Evolutionary conservation across 2,329 filamentous ascomycete genomes (phyloP).

Genomic region (Paracoccidioides brasiliensis): DNA sequence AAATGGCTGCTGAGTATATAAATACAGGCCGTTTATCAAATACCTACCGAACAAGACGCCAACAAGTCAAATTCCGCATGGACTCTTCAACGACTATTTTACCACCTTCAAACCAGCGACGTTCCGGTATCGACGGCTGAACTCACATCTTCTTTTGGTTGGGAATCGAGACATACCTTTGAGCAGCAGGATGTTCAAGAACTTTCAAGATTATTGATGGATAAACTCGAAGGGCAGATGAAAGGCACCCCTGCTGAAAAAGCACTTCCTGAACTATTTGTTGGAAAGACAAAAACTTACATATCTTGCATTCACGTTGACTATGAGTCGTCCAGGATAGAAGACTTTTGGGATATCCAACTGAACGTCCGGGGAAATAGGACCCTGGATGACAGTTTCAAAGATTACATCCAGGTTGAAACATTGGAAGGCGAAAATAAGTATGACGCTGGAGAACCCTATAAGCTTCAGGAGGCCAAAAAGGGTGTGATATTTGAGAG

Average conservation of each 20-base stretch:
- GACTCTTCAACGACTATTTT: constrained; percentile 85
- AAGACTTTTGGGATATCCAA: constrained; percentile 99
- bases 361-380: constrained; percentile 92
- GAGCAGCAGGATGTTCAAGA: constrained; percentile 99
- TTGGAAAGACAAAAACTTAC: constrained; percentile 97
- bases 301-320: constrained; percentile 97
- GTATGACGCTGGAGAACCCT: constrained; percentile 81
- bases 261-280: constrained; percentile 78
- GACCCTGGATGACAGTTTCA: constrained; percentile 85
- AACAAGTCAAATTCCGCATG: constrained; percentile 80
- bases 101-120: constrained; percentile 78
- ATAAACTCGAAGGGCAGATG: constrained; percentile 94
- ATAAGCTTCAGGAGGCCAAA: constrained; percentile 88
- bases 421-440: constrained; percentile 97
- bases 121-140: constrained; percentile 80
- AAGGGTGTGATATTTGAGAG: constrained; percentile 96
- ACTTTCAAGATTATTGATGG: constrained; percentile 90
- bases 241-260: constrained; percentile 90
- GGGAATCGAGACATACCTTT: constrained; percentile 96
- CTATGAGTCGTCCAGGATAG: constrained; percentile 87
- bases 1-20: not conserved
- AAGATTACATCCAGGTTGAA: constrained; percentile 91
- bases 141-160: constrained; percentile 91
- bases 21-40: constrained; percentile 78
- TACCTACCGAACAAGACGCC: constrained; percentile 77